Evolutionary conservation across 805 yeast species (phyloP).

Genomic region (Kodamaea laetipori): DNA sequence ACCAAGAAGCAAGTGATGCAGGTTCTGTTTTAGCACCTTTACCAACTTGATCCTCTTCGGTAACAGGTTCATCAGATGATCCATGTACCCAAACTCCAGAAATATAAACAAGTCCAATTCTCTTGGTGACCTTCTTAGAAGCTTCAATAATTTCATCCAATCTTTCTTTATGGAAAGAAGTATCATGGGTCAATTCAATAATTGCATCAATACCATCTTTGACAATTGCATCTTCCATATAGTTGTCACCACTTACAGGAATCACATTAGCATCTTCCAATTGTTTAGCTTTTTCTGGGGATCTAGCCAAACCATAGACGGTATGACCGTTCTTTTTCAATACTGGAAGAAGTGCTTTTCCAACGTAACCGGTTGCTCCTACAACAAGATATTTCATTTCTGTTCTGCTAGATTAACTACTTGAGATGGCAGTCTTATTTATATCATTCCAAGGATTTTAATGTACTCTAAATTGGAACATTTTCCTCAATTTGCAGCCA

Average conservation of each 20-base stretch:
- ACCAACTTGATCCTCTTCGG: neutral
- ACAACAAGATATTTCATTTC: slow-evolving; percentile 2
- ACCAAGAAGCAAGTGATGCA: neutral
- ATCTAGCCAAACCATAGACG: neutral
- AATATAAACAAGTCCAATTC: neutral
- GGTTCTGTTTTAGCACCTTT: neutral
- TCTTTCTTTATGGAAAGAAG: neutral
- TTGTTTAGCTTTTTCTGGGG: neutral
- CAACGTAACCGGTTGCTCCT: slow-evolving; percentile 1
- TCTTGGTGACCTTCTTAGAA: neutral
- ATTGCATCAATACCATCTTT: neutral
- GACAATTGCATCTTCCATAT: neutral
- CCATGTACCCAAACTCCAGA: slow-evolving; percentile 2
- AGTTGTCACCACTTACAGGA: neutral
- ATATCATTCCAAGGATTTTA: too few relatives aligned
- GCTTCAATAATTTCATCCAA: neutral
- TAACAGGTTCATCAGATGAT: neutral
- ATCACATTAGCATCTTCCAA: neutral
- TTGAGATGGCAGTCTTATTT: too few relatives aligned
- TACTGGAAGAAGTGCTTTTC: neutral
- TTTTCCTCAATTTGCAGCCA: slow-evolving; percentile 5
- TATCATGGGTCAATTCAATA: neutral
- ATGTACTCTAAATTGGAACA: too few relatives aligned
- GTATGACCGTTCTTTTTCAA: neutral
- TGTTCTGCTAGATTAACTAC: neutral